phyloP scores from a whole-genome alignment of 2,329 filamentous ascomycete species.

The Ophiosphaerella korrae region DNA sequence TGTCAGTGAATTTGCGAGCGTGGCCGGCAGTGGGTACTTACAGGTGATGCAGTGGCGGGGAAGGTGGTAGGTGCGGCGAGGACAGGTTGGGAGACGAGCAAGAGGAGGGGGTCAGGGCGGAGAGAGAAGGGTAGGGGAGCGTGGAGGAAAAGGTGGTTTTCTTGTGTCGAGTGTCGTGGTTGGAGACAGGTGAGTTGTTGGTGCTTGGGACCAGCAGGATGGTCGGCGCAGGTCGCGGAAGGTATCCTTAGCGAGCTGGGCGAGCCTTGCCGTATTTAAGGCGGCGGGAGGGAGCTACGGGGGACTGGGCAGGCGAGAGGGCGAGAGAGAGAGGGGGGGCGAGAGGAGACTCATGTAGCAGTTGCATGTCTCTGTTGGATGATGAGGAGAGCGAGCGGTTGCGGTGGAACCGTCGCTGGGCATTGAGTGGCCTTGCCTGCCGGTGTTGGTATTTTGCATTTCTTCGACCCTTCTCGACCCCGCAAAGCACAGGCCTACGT shows the following conservation, averaged over 20 bases:
- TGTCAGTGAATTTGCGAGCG: conserved; percentile 32
- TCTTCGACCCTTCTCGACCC: background rate
- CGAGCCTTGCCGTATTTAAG: conserved; percentile 34
- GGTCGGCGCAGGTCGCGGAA: conserved; percentile 24
- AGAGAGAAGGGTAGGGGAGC: conserved; percentile 17
- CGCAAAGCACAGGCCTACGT: background rate
- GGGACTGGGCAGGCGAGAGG: background rate
- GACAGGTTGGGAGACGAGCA: conserved; percentile 21
- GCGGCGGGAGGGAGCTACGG: conserved; percentile 11
- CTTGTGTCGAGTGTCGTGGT: conserved; percentile 22
- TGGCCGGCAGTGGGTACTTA: conserved; percentile 30
- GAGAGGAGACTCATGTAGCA: conserved; percentile 6
- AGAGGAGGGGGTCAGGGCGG: conserved; percentile 22
- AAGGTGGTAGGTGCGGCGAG: conserved; percentile 24
- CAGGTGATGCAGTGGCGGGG: conserved; percentile 42
- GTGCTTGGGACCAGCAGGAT: conserved; percentile 5
- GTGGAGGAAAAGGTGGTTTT: conserved; percentile 8
- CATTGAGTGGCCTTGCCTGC: too few species aligned
- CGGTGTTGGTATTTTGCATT: too few species aligned
- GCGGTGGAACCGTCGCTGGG: conserved; percentile 9
- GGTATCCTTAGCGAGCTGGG: conserved; percentile 38
- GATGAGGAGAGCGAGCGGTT: conserved; percentile 1
- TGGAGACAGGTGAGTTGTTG: conserved; percentile 18
- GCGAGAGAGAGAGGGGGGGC: too few species aligned
- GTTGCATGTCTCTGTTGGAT: conserved; percentile 11